A percentile compares a stretch with the other conserved stretches of the same genome.
These are phyloP conservation scores for Elaeagnus macrophylla DNA, from an alignment of 306 rosid species.

Conservation along the genomic window DNA sequence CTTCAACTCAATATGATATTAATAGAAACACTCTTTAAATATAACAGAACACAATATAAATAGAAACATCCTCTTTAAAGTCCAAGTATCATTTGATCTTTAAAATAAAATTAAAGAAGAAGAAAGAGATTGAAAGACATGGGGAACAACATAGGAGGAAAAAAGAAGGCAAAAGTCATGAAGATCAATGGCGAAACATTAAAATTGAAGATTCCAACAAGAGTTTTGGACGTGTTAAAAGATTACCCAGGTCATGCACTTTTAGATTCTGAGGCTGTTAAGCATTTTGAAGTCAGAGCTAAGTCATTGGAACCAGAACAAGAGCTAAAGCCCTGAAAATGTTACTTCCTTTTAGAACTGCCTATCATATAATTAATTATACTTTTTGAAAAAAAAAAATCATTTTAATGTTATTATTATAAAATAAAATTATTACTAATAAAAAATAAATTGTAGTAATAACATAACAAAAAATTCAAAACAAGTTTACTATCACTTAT, in stretches of 20 bases:
- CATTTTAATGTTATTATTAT: too few species aligned
- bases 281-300: slow-evolving; percentile 52
- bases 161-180: slow-evolving; percentile 65
- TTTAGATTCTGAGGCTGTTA: slow-evolving; percentile 50
- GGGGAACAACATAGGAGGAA: slow-evolving; percentile 67
- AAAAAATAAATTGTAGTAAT: too few species aligned
- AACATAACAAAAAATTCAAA: too few species aligned
- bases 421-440: too few species aligned
- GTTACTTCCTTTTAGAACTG: slow-evolving; percentile 52
- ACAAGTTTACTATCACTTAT: too few species aligned
- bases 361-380: too few species aligned
- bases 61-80: too few species aligned
- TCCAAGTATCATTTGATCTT: neutral
- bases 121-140: slow-evolving; percentile 12
- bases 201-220: slow-evolving; percentile 47
- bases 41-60: too few species aligned
- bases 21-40: too few species aligned
- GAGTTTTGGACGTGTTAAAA: slow-evolving; percentile 46
- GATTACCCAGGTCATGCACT: slow-evolving; percentile 54
- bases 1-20: too few species aligned
- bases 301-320: slow-evolving; percentile 54
- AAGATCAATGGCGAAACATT: slow-evolving; percentile 66
- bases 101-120: too few species aligned
- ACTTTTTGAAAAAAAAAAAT: too few species aligned
- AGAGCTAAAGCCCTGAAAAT: slow-evolving; percentile 42